Percentiles rank a stretch among this genome's conserved stretches.
Evolutionary conservation across 805 yeast genomes (phyloP).

Genomic region (Barnettozyma sucrosica): DNA sequence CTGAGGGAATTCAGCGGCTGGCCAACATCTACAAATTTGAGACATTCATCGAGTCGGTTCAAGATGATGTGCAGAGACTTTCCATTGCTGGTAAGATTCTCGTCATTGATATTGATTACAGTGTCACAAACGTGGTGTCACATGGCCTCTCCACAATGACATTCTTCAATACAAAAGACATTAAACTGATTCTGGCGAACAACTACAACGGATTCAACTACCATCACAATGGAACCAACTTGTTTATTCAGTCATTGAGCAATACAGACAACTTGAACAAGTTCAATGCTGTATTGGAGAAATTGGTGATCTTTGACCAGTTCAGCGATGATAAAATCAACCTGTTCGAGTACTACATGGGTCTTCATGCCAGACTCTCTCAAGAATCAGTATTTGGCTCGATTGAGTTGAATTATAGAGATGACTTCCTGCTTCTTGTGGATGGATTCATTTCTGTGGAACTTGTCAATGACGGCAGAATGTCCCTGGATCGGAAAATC

Average conservation of each 20-base stretch:
- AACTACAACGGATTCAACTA: conserved; percentile 21
- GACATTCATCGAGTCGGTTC: conserved; percentile 20
- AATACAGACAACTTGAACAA: conserved; percentile 13
- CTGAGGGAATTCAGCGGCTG: conserved; percentile 24
- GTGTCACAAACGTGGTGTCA: conserved; percentile 10
- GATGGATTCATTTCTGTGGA: conserved; percentile 9
- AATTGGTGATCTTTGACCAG: conserved; percentile 21
- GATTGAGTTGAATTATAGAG: conserved; percentile 15
- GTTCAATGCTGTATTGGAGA: conserved; percentile 18
- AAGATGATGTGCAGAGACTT: conserved; percentile 14
- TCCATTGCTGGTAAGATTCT: conserved; percentile 26
- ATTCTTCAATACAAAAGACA: conserved; percentile 8
- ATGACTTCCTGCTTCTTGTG: conserved; percentile 16
- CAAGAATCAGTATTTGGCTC: not conserved
- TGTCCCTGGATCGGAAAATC: not conserved
- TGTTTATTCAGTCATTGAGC: conserved; percentile 14
- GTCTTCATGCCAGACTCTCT: conserved; percentile 7
- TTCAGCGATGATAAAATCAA: conserved; percentile 18
- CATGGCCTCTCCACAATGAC: conserved; percentile 12
- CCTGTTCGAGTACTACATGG: conserved; percentile 17
- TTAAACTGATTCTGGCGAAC: conserved; percentile 23
- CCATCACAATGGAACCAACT: conserved; percentile 14
- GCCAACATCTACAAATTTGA: conserved; percentile 26
- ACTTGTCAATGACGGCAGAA: conserved; percentile 17
- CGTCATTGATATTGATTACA: conserved; percentile 25